Evolutionary conservation across 2,329 filamentous ascomycete species (phyloP).

Genomic region (Arthrinium puccinioides): DNA sequence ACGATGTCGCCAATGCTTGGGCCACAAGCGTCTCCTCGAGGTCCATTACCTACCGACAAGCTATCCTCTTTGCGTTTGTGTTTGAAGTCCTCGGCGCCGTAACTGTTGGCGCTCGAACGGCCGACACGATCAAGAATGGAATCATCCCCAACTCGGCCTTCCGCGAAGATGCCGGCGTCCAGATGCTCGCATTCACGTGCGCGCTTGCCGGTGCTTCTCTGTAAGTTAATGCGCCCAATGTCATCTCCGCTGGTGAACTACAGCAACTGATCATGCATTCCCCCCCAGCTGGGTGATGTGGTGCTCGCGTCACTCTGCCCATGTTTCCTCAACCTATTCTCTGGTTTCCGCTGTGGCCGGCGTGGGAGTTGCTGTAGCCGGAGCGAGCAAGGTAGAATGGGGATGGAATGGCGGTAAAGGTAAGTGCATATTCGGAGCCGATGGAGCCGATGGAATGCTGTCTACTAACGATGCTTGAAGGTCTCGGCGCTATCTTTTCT

Average conservation of each 20-base stretch:
- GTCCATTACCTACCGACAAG: constrained; percentile 63
- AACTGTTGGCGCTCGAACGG: constrained; percentile 60
- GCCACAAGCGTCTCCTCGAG: constrained; percentile 79
- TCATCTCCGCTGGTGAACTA: not conserved
- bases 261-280: not conserved
- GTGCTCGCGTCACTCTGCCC: constrained; percentile 67
- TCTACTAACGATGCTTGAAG: too few relatives aligned
- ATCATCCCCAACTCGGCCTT: constrained; percentile 59
- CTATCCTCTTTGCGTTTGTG: constrained; percentile 57
- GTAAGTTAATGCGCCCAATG: not conserved
- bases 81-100: constrained; percentile 65
- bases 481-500: constrained; percentile 65
- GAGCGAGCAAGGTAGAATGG: constrained; percentile 56
- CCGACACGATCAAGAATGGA: constrained; percentile 73
- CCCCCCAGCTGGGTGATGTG: constrained; percentile 75
- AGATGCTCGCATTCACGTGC: constrained; percentile 61
- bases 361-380: constrained; percentile 61
- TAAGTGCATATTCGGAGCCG: too few relatives aligned
- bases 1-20: constrained; percentile 82
- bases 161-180: constrained; percentile 52
- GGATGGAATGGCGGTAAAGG: constrained; percentile 58
- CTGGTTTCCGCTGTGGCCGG: constrained; percentile 62
- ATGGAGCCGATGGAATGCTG: too few relatives aligned
- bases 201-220: constrained; percentile 56
- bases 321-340: constrained; percentile 67